phyloP scores from a whole-genome alignment of 1,284 basidiomycete species.

The Singerocomus inundabilis region DNA sequence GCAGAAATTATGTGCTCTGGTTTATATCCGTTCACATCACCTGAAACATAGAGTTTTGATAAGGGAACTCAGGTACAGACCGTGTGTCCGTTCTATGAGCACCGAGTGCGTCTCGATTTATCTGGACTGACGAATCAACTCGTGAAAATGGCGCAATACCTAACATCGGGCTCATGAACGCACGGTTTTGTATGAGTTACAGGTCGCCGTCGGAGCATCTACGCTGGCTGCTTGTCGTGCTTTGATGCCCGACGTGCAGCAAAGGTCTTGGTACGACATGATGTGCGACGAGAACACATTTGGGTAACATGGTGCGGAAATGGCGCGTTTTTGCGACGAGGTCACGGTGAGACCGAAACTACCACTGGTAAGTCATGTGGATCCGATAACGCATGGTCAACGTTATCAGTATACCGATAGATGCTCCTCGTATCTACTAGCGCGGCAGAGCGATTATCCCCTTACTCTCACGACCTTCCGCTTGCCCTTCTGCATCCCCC shows the following conservation, averaged over 20 bases:
- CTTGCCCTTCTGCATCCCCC: conserved; percentile 65
- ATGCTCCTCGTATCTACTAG: conserved; percentile 31
- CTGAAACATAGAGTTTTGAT: background rate
- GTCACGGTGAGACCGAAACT: too few relatives aligned
- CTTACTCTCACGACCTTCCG: conserved; percentile 78
- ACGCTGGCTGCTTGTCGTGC: background rate
- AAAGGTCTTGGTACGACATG: background rate
- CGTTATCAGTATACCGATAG: conserved; percentile 24
- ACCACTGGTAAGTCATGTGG: background rate
- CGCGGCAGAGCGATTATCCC: conserved; percentile 36
- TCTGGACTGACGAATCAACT: background rate
- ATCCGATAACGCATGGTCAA: too few relatives aligned
- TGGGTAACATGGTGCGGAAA: background rate
- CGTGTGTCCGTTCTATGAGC: background rate
- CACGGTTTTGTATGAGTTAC: too few relatives aligned
- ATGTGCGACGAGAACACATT: background rate
- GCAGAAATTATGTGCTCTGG: background rate
- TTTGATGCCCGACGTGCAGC: background rate
- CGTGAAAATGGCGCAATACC: background rate
- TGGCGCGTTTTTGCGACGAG: background rate
- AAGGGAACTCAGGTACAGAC: background rate
- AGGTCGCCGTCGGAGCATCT: too few relatives aligned
- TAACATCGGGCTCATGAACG: background rate
- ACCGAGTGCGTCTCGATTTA: background rate
- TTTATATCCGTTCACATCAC: background rate